Evolutionary conservation across 2,329 filamentous ascomycete species (phyloP).

Genomic region (Diplodia mutila): DNA sequence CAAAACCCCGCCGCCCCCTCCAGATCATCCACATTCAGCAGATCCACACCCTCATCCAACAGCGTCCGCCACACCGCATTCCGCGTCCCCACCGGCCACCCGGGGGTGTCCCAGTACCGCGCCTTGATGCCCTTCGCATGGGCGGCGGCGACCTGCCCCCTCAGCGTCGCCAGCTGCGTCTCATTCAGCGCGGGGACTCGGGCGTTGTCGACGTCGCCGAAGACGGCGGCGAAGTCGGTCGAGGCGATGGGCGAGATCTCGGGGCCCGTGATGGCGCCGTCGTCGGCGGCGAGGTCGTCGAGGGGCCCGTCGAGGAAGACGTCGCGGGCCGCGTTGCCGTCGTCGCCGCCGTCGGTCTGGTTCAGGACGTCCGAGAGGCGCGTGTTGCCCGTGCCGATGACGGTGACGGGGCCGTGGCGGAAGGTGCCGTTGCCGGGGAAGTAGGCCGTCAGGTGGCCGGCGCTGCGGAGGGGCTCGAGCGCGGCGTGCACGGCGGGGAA

Average conservation of each 20-base stretch:
- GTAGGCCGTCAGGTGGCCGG: slow-evolving; percentile 58
- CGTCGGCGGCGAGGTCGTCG: slow-evolving; percentile 52
- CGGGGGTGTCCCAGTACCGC: slow-evolving; percentile 67
- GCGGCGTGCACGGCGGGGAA: slow-evolving; percentile 61
- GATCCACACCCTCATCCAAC: slow-evolving; percentile 60
- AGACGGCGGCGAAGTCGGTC: slow-evolving; percentile 52
- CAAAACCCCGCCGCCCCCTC: slow-evolving; percentile 53
- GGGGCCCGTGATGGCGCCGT: slow-evolving; percentile 53
- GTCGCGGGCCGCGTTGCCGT: slow-evolving; percentile 50
- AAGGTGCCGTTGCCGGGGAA: slow-evolving; percentile 53
- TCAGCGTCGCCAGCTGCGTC: slow-evolving; percentile 56
- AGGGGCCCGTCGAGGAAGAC: slow-evolving; percentile 66
- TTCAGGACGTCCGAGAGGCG: slow-evolving; percentile 53
- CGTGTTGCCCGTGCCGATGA: slow-evolving; percentile 65
- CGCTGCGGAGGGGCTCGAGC: slow-evolving; percentile 59
- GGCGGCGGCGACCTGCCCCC: slow-evolving; percentile 57
- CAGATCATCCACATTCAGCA: slow-evolving; percentile 68
- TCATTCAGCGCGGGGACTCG: slow-evolving; percentile 43
- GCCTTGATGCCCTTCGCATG: slow-evolving; percentile 60
- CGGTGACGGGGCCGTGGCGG: slow-evolving; percentile 58
- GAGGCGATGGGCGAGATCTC: slow-evolving; percentile 60
- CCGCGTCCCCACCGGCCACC: slow-evolving; percentile 61
- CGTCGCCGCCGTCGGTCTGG: slow-evolving; percentile 34
- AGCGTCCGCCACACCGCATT: slow-evolving; percentile 63
- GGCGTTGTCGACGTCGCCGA: slow-evolving; percentile 43